phyloP scores from a whole-genome alignment of 1,139 yeast genomes.

The Suhomyces choctaworum region DNA sequence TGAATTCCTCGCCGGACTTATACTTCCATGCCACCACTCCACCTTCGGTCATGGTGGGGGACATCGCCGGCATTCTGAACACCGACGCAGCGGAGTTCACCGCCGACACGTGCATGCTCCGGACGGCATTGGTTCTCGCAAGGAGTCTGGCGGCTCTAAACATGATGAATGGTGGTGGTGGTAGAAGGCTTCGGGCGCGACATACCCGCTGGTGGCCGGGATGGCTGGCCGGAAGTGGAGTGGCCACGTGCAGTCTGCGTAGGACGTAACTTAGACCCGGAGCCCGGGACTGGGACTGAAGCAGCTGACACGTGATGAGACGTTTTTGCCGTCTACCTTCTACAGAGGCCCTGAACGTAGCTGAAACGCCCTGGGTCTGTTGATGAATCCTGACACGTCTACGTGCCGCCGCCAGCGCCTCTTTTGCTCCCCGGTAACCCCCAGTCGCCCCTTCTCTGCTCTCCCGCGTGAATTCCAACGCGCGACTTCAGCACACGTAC shows the following conservation, averaged over 20 bases:
- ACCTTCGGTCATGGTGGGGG: constrained; percentile 98
- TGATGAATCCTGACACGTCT: too few relatives aligned
- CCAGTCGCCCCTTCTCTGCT: not conserved
- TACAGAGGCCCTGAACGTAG: too few relatives aligned
- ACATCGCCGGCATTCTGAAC: constrained; percentile 96
- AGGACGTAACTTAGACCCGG: too few relatives aligned
- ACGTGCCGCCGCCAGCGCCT: too few relatives aligned
- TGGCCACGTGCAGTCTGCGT: too few relatives aligned
- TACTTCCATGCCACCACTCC: constrained; percentile 95
- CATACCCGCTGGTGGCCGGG: constrained; percentile 21
- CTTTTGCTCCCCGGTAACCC: too few relatives aligned
- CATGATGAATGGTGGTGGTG: constrained; percentile 14
- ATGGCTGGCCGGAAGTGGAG: too few relatives aligned
- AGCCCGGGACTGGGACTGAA: too few relatives aligned
- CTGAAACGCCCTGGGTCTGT: too few relatives aligned
- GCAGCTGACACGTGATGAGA: too few relatives aligned
- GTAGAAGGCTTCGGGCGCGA: constrained; percentile 21
- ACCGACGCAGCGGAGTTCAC: constrained; percentile 49
- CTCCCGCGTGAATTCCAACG: not conserved
- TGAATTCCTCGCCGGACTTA: constrained; percentile 74
- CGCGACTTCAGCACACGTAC: constrained; percentile 1
- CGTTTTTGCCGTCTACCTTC: too few relatives aligned
- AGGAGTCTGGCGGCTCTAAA: constrained; percentile 19
- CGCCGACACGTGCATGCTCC: constrained; percentile 22
- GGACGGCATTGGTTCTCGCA: constrained; percentile 12